These are phyloP conservation scores for Diophrys appendiculata DNA, from an alignment of 73 alveolate genomes.

Conservation along the genomic window DNA sequence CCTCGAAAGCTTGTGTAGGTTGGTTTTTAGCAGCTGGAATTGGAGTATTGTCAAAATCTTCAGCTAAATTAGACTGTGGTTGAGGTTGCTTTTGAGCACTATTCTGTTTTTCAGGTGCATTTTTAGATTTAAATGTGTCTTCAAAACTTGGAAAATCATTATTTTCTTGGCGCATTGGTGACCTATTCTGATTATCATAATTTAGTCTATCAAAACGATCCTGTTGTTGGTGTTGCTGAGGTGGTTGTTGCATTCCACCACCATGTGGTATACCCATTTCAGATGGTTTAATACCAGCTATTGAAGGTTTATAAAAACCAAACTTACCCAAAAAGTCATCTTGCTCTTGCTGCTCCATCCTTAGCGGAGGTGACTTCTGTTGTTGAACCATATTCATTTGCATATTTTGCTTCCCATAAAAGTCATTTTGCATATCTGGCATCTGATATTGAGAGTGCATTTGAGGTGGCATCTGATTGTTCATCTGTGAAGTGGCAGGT, in stretches of 20 bases:
- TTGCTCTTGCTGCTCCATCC: background rate
- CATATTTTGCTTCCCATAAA: too few relatives aligned
- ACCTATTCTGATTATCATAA: too few relatives aligned
- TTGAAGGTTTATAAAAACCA: background rate
- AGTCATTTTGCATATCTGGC: background rate
- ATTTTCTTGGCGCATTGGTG: background rate
- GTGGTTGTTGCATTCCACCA: background rate
- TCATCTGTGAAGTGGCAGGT: background rate
- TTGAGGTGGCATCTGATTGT: background rate
- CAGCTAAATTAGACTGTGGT: background rate
- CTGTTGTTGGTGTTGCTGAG: background rate
- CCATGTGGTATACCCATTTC: slow-evolving; percentile 27
- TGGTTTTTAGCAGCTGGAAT: slow-evolving; percentile 3
- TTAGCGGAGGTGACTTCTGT: background rate
- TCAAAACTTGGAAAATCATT: slow-evolving; percentile 16
- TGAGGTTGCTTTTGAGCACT: background rate
- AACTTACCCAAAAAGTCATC: background rate
- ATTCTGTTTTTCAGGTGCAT: background rate
- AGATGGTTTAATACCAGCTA: slow-evolving; percentile 16
- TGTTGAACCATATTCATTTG: background rate
- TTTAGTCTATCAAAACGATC: too few relatives aligned
- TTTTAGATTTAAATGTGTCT: slow-evolving; percentile 15
- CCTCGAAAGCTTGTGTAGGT: background rate
- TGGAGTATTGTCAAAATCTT: slow-evolving; percentile 11
- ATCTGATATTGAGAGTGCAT: background rate